Conservation (phyloP, 805 yeast genomes). For the Millerago galiae region DNA sequence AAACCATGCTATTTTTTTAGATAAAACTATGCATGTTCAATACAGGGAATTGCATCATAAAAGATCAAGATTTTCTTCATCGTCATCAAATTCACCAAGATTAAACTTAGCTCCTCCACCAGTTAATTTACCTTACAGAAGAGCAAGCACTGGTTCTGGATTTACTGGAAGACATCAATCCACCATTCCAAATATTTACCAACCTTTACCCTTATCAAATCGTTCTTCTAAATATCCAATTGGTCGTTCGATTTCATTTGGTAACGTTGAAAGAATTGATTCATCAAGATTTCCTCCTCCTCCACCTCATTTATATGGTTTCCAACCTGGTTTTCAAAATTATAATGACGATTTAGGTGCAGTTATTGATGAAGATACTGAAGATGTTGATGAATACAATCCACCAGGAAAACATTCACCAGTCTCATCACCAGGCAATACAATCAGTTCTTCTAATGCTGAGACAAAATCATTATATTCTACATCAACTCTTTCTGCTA, state of each 20-base stretch:
- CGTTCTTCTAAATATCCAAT: conserved; percentile 7
- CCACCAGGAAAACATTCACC: conserved; percentile 16
- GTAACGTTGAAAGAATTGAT: not conserved
- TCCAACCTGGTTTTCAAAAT: conserved; percentile 1
- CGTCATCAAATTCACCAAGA: conserved; percentile 26
- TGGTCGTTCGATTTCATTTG: conserved; percentile 20
- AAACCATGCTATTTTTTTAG: conserved; percentile 70
- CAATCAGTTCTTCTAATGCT: conserved; percentile 18
- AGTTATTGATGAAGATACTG: conserved; percentile 1
- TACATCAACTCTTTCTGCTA: conserved; percentile 20
- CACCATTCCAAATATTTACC: conserved; percentile 1
- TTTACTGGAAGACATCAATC: conserved; percentile 5
- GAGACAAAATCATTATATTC: conserved; percentile 22
- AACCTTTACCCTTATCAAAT: conserved; percentile 3
- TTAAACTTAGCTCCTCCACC: conserved; percentile 77
- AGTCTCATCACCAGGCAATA: conserved; percentile 24
- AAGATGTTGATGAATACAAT: conserved; percentile 1
- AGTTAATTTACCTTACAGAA: conserved; percentile 49
- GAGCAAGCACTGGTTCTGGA: conserved; percentile 27
- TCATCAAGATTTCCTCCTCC: conserved; percentile 8
- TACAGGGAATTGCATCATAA: conserved; percentile 53
- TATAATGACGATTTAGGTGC: not conserved
- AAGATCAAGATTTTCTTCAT: conserved; percentile 15
- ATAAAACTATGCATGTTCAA: conserved; percentile 79
- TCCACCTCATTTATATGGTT: conserved; percentile 9